These are phyloP conservation scores for Miscanthus lutarioriparius DNA, from an alignment of 176 grass and related monocot species.

Conservation along the genomic window DNA sequence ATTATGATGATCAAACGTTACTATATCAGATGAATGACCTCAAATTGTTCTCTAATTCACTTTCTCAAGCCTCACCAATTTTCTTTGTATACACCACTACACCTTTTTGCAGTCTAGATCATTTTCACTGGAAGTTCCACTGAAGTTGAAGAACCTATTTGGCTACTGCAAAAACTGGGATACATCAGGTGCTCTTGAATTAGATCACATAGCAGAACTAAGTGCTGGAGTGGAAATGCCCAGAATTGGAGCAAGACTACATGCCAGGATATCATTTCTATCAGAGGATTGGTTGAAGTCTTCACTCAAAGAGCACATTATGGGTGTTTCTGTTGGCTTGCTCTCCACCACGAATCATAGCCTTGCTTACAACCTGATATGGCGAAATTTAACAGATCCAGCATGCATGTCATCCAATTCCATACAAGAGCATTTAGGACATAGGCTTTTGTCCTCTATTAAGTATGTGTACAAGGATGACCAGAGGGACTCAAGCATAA, in stretches of 20 bases:
- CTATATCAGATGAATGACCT: too few relatives aligned
- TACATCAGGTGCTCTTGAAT: too few relatives aligned
- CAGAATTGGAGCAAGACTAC: slow-evolving; percentile 60
- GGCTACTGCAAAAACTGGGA: too few relatives aligned
- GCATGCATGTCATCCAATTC: slow-evolving; percentile 49
- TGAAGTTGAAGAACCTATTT: too few relatives aligned
- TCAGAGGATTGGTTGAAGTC: slow-evolving; percentile 78
- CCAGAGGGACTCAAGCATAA: slow-evolving; percentile 59
- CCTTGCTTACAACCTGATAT: slow-evolving; percentile 70
- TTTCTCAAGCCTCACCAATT: too few relatives aligned
- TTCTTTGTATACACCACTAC: too few relatives aligned
- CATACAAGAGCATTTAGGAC: slow-evolving; percentile 61
- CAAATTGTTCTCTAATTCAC: too few relatives aligned
- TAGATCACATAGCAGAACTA: slow-evolving; percentile 38
- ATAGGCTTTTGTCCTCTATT: slow-evolving; percentile 72
- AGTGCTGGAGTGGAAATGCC: slow-evolving; percentile 60
- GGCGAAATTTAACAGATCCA: slow-evolving; percentile 62
- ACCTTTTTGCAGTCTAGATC: too few relatives aligned
- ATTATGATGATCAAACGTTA: too few relatives aligned
- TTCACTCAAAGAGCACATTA: slow-evolving; percentile 69
- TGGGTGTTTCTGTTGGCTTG: slow-evolving; percentile 71
- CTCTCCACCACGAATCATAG: slow-evolving; percentile 66
- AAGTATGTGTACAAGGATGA: slow-evolving; percentile 83
- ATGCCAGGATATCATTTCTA: slow-evolving; percentile 57
- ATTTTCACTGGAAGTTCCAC: too few relatives aligned